phyloP scores from a whole-genome alignment of 2,329 filamentous ascomycete species.

The Periconia macrospinosa region DNA sequence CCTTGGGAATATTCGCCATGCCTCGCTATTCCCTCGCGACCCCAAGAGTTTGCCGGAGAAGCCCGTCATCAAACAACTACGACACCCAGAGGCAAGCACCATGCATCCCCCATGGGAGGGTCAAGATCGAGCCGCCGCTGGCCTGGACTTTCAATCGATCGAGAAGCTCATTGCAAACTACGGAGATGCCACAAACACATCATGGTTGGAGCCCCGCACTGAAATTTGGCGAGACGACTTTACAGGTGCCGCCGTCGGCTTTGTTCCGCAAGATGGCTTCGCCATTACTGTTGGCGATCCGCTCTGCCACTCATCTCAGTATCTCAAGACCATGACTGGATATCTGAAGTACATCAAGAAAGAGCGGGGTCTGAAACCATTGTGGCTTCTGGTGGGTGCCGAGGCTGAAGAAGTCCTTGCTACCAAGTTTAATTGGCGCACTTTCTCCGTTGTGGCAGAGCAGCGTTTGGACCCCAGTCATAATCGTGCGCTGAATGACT shows the following conservation, averaged over 20 bases:
- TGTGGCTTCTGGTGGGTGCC: slow-evolving; percentile 88
- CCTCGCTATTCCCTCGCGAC: slow-evolving; percentile 84
- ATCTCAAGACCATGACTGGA: slow-evolving; percentile 68
- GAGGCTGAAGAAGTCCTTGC: slow-evolving; percentile 79
- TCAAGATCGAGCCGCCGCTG: slow-evolving; percentile 51
- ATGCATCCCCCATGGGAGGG: slow-evolving; percentile 67
- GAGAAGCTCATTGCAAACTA: slow-evolving; percentile 94
- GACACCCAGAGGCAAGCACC: slow-evolving; percentile 86
- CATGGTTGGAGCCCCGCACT: slow-evolving; percentile 88
- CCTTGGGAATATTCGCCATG: slow-evolving; percentile 85
- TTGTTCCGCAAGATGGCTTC: slow-evolving; percentile 74
- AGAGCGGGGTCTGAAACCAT: slow-evolving; percentile 71
- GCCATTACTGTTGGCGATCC: slow-evolving; percentile 87
- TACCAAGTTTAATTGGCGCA: slow-evolving; percentile 81
- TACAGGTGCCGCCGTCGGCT: slow-evolving; percentile 84
- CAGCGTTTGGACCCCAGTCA: slow-evolving; percentile 78
- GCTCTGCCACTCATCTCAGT: slow-evolving; percentile 78
- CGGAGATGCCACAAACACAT: slow-evolving; percentile 90
- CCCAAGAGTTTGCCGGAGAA: slow-evolving; percentile 80
- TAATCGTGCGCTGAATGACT: slow-evolving; percentile 67
- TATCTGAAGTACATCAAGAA: slow-evolving; percentile 77
- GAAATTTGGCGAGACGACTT: slow-evolving; percentile 79
- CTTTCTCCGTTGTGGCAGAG: slow-evolving; percentile 84
- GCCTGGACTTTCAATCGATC: slow-evolving; percentile 67
- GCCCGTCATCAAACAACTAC: slow-evolving; percentile 64